phyloP scores from a whole-genome alignment of 305 asterid genomes.

The Coffea humblotiana region DNA sequence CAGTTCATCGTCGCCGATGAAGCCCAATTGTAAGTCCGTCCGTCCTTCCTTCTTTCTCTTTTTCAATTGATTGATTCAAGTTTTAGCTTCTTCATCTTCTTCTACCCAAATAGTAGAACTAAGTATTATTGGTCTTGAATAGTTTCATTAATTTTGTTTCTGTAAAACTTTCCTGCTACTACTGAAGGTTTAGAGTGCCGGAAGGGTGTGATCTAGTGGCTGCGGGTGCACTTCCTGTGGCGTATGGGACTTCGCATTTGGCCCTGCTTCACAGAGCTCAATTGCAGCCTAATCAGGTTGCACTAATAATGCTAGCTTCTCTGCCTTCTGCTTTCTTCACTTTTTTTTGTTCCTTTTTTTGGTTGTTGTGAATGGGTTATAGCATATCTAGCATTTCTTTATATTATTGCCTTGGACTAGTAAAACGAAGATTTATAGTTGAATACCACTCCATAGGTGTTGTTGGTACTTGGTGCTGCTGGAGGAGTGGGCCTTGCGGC shows the following conservation, averaged over 20 bases:
- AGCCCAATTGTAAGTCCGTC: constrained; percentile 55
- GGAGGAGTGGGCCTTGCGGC: constrained; percentile 99
- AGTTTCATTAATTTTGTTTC: not conserved
- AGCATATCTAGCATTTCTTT: not conserved
- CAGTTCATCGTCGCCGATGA: constrained; percentile 78
- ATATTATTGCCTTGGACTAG: not conserved
- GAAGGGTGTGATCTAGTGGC: constrained; percentile 86
- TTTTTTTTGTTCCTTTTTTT: too few relatives aligned
- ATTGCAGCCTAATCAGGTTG: constrained; percentile 55
- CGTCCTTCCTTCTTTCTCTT: not conserved
- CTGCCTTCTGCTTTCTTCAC: too few relatives aligned
- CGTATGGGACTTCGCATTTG: constrained; percentile 95
- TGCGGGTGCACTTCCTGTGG: constrained; percentile 87
- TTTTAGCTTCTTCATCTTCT: too few relatives aligned
- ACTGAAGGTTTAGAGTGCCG: constrained; percentile 66
- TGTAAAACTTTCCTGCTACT: constrained; percentile 8
- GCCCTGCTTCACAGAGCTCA: constrained; percentile 90
- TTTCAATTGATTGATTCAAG: not conserved
- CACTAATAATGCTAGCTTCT: too few relatives aligned
- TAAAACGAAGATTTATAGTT: constrained; percentile 1
- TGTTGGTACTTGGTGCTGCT: constrained; percentile 97
- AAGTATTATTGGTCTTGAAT: too few relatives aligned
- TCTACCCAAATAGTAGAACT: too few relatives aligned
- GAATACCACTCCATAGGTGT: constrained; percentile 41
- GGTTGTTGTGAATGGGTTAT: not conserved